Evolutionary conservation across 73 alveolate genomes (phyloP).

Genomic region (Uronychia binucleata): DNA sequence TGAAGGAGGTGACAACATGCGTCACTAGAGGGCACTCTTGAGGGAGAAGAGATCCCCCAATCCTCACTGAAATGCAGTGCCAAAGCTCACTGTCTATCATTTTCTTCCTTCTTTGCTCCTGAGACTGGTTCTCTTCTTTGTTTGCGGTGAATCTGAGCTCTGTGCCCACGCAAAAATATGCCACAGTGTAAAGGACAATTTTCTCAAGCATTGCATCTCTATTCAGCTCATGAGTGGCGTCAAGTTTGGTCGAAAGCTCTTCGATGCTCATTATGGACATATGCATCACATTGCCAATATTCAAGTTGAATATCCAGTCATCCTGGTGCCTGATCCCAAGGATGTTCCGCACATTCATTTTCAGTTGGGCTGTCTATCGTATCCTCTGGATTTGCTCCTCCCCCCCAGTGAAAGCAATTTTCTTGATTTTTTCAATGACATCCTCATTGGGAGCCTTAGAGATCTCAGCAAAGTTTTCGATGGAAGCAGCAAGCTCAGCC

Average conservation of each 20-base stretch:
- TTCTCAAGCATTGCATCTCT: conserved; percentile 48
- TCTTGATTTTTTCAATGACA: neutral
- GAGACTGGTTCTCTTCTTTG: conserved; percentile 1
- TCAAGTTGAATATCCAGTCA: conserved; percentile 48
- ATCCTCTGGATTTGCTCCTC: conserved; percentile 23
- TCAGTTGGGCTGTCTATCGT: conserved; percentile 10
- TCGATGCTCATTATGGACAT: conserved; percentile 38
- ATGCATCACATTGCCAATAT: conserved; percentile 54
- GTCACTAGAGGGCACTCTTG: conserved; percentile 58
- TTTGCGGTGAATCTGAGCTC: conserved; percentile 49
- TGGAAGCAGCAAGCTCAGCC: conserved; percentile 16
- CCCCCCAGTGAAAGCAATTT: conserved; percentile 12
- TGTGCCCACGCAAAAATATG: conserved; percentile 62
- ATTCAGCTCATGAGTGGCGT: conserved; percentile 19
- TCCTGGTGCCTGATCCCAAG: conserved; percentile 38
- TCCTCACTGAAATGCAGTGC: conserved; percentile 50
- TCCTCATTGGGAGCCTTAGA: conserved; percentile 11
- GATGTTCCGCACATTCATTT: conserved; percentile 41
- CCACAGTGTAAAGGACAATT: conserved; percentile 42
- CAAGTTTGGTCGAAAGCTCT: conserved; percentile 36
- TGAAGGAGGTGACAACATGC: conserved; percentile 30
- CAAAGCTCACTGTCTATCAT: conserved; percentile 53
- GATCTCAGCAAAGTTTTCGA: conserved; percentile 7
- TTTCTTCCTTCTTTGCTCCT: neutral
- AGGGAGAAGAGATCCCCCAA: conserved; percentile 32